phyloP scores from a whole-genome alignment of 2,329 filamentous ascomycete genomes.

The Penicillium carneum region DNA sequence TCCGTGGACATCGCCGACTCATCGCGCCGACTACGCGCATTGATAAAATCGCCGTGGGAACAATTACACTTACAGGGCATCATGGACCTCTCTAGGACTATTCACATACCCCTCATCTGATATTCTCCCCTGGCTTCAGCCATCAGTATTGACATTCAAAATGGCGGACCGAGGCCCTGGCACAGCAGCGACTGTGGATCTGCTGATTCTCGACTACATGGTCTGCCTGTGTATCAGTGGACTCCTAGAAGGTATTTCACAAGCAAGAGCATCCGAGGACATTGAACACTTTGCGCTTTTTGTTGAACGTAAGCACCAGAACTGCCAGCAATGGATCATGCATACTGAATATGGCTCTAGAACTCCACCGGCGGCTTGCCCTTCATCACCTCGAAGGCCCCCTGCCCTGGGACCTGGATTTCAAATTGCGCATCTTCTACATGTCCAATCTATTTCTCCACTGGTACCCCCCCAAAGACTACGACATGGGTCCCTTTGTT shows the following conservation, averaged over 20 bases:
- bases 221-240: conserved; percentile 56
- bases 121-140: neutral
- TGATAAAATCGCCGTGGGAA: neutral
- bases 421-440: conserved; percentile 59
- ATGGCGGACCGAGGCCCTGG: conserved; percentile 28
- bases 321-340: neutral
- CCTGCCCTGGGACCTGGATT: conserved; percentile 51
- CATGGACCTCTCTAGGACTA: neutral
- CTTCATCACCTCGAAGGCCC: conserved; percentile 44
- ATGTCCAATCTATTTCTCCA: conserved; percentile 57
- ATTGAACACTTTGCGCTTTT: conserved; percentile 35
- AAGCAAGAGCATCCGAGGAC: conserved; percentile 25
- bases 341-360: conserved; percentile 34
- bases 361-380: conserved; percentile 55
- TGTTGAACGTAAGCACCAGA: conserved; percentile 39
- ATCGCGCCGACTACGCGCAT: neutral
- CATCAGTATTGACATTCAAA: neutral
- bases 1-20: neutral
- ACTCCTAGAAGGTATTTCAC: conserved; percentile 47
- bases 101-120: neutral
- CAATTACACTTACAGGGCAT: neutral
- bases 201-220: conserved; percentile 65
- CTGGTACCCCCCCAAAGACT: conserved; percentile 32
- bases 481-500: conserved; percentile 28
- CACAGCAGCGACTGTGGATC: conserved; percentile 58